Percentiles rank a stretch among this genome's conserved stretches.
These are phyloP conservation scores for Aspergillus awamori DNA, from an alignment of 2,329 filamentous ascomycete species.

Conservation along the genomic window DNA sequence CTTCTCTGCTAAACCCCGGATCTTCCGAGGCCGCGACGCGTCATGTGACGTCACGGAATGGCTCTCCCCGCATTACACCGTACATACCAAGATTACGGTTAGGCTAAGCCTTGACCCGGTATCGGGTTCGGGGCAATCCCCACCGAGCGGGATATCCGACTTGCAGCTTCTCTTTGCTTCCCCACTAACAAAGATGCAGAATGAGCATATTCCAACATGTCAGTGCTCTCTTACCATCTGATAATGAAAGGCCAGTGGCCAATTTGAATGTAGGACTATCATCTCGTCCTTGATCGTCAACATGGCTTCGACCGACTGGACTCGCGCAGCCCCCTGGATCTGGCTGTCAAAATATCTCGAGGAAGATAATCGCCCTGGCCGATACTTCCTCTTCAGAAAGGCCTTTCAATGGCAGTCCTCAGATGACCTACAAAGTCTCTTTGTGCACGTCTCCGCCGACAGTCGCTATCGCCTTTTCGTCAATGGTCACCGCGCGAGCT, in stretches of 20 bases:
- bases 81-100: too few species aligned
- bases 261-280: too few species aligned
- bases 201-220: neutral
- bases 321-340: slow-evolving; percentile 6
- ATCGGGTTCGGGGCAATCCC: neutral
- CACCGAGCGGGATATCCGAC: neutral
- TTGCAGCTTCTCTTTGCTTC: neutral
- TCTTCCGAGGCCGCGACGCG: neutral
- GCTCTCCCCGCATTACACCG: neutral
- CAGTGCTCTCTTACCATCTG: neutral
- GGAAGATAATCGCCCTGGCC: slow-evolving; percentile 3
- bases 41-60: neutral
- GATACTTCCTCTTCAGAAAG: slow-evolving; percentile 12
- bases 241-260: neutral
- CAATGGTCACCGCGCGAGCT: slow-evolving; percentile 9
- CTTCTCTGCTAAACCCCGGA: neutral
- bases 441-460: slow-evolving; percentile 13
- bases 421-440: too few species aligned
- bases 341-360: slow-evolving; percentile 3
- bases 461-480: slow-evolving; percentile 15
- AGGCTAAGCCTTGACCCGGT: neutral
- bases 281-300: too few species aligned
- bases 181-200: too few species aligned
- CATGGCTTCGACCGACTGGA: neutral
- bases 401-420: neutral